Conservation (phyloP, 192 early-diverging fungal genomes). For the Backusella tuberculispora region DNA sequence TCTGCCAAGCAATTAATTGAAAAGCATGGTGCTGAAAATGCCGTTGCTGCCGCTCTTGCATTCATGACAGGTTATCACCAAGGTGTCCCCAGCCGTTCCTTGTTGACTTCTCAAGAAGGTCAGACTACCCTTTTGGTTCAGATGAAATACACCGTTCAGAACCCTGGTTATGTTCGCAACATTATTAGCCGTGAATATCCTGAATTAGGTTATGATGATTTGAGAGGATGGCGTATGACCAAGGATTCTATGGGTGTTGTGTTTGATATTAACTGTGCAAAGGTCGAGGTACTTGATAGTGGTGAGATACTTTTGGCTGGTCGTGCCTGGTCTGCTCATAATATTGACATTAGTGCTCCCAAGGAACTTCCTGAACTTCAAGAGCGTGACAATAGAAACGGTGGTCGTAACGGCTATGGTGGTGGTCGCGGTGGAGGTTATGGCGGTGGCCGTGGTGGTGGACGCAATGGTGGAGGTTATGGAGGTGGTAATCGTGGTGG, state of each 20-base stretch:
- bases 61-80: slow-evolving; percentile 84
- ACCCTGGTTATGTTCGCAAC: slow-evolving; percentile 84
- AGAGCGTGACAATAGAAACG: slow-evolving; percentile 47
- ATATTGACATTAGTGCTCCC: slow-evolving; percentile 71
- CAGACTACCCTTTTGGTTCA: slow-evolving; percentile 81
- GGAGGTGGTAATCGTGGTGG: slow-evolving; percentile 42
- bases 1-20: slow-evolving; percentile 76
- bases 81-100: slow-evolving; percentile 81
- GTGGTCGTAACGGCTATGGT: slow-evolving; percentile 46
- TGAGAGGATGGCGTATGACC: slow-evolving; percentile 81
- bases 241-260: slow-evolving; percentile 82
- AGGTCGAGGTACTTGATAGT: slow-evolving; percentile 69
- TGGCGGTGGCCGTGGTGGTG: slow-evolving; percentile 47
- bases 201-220: slow-evolving; percentile 72
- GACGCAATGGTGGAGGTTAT: slow-evolving; percentile 41
- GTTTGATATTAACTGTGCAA: slow-evolving; percentile 77
- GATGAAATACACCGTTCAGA: slow-evolving; percentile 67
- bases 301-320: slow-evolving; percentile 62
- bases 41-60: slow-evolving; percentile 85
- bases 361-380: slow-evolving; percentile 81
- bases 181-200: slow-evolving; percentile 75
- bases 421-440: slow-evolving; percentile 47
- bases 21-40: slow-evolving; percentile 71
- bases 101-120: slow-evolving; percentile 83
- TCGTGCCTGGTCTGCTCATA: slow-evolving; percentile 69